These are phyloP conservation scores for Talaromyces sp. DNA, from an alignment of 2,329 filamentous ascomycete genomes.

Conservation along the genomic window DNA sequence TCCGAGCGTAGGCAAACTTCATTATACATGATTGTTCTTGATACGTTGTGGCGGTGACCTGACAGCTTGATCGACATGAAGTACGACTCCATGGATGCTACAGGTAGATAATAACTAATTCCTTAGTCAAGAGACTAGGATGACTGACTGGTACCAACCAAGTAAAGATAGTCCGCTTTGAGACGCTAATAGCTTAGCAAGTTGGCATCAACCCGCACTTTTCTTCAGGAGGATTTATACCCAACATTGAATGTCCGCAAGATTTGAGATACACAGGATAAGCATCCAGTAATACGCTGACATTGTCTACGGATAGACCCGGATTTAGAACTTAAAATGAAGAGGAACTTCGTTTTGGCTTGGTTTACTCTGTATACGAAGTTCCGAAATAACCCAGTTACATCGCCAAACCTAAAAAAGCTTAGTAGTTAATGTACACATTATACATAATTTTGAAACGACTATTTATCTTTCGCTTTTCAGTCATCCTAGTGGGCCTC, in stretches of 20 bases:
- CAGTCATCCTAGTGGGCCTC: not conserved
- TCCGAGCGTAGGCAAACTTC: not conserved
- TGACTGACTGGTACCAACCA: not conserved
- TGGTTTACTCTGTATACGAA: not conserved
- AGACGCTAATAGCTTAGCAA: not conserved
- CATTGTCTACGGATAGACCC: too few relatives aligned
- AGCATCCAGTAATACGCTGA: too few relatives aligned
- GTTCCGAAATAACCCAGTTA: not conserved
- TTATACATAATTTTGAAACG: not conserved
- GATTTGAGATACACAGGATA: not conserved
- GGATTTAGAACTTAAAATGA: too few relatives aligned
- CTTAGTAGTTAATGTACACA: not conserved
- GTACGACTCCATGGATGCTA: not conserved
- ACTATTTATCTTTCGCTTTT: not conserved
- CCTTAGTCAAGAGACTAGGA: not conserved
- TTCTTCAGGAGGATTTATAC: not conserved
- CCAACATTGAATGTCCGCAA: not conserved
- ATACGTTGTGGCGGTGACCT: not conserved
- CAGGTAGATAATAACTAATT: not conserved
- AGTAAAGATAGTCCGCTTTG: not conserved
- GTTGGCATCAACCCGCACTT: not conserved
- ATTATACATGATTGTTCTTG: not conserved
- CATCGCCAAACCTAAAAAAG: not conserved
- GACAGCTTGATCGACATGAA: not conserved
- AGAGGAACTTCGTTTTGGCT: not conserved